phyloP scores from a whole-genome alignment of 768 basidiomycete species.

The Suillus weaverae region DNA sequence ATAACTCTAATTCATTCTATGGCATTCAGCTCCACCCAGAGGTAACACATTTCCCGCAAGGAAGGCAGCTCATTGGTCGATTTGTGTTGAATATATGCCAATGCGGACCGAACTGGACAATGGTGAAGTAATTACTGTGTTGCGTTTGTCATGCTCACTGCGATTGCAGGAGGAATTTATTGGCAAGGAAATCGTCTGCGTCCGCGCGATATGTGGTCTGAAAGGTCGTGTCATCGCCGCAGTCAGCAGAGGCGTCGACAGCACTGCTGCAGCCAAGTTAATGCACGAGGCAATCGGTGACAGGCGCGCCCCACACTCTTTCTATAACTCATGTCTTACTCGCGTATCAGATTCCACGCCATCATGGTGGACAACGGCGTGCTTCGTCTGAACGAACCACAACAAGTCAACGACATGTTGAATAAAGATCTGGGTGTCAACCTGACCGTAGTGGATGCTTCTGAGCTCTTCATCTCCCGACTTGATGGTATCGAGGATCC shows the following conservation, averaged over 20 bases:
- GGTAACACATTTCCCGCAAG: conserved; percentile 90
- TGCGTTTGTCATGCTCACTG: conserved; percentile 11
- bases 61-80: conserved; percentile 83
- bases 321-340: conserved; percentile 5
- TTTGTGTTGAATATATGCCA: conserved; percentile 86
- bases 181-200: conserved; percentile 91
- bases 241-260: conserved; percentile 96
- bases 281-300: conserved; percentile 99
- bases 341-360: conserved; percentile 79
- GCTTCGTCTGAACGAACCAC: conserved; percentile 85
- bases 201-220: conserved; percentile 90
- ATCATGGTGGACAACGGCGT: conserved; percentile 99
- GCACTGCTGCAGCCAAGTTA: conserved; percentile 95
- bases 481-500: conserved; percentile 95
- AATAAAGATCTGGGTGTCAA: conserved; percentile 93
- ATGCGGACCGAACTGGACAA: conserved; percentile 86
- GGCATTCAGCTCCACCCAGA: conserved; percentile 99
- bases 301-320: conserved; percentile 48
- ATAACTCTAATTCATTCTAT: conserved; percentile 84
- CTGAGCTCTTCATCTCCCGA: conserved; percentile 85
- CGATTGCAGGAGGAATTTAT: conserved; percentile 86
- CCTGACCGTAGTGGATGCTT: conserved; percentile 93
- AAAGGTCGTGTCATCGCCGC: conserved; percentile 97
- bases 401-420: conserved; percentile 92
- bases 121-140: conserved; percentile 51